Evolutionary conservation across 2,329 filamentous ascomycete species (phyloP), one percentile per base, ranked within the genome.

Genomic region (Alternaria conjuncta): DNA sequence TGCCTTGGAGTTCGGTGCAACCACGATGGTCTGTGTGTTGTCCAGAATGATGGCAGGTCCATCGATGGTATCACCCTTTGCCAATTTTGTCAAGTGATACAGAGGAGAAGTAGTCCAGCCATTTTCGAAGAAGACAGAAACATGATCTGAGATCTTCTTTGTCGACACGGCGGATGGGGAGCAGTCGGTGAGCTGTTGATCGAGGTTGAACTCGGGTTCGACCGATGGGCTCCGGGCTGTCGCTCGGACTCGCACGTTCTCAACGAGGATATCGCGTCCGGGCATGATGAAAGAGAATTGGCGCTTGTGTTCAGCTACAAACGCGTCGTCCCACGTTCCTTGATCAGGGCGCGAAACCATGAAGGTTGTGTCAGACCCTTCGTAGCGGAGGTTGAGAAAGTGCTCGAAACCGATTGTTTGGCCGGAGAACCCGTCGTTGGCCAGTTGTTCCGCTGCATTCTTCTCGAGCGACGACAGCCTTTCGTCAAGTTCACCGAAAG

Each of bases 401-500:
- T 72, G 69, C 43, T 82, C 76, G 43, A 71, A 70, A 3, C 55
- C 57, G 28, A 74, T 66, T 6, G 60, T 53, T 9, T 64, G 56
- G 0, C 49, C 53, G 0, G 60, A 30, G 11, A 94, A 94, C 0
- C 91, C 92, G 77, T 94, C 92, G 2, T 88, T 88, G 20, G 81
- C 80, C 4, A 95, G 82, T 1, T 87, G 85, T 23, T 83, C 79
- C 3, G 84, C 83, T 0, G 90, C 91, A 70, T 87, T 89, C 15
- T 86, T 83, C 78, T 89, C 90, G 43, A 95, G 83, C 59, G 88
- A 43, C 8, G 90, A 89, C 71, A 94, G 91, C 6, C 58, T 41
- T 21, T 55, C 53, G 21, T 64, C 56, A n/a, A 60, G 49, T 43
- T 57, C 32, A 8, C 53, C 47, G 2, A 47, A 30, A 15, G 62